A percentile compares a stretch with the other conserved stretches of the same genome.
Conservation (phyloP, 441 rosid genomes). For the Croton laevigatus region DNA sequence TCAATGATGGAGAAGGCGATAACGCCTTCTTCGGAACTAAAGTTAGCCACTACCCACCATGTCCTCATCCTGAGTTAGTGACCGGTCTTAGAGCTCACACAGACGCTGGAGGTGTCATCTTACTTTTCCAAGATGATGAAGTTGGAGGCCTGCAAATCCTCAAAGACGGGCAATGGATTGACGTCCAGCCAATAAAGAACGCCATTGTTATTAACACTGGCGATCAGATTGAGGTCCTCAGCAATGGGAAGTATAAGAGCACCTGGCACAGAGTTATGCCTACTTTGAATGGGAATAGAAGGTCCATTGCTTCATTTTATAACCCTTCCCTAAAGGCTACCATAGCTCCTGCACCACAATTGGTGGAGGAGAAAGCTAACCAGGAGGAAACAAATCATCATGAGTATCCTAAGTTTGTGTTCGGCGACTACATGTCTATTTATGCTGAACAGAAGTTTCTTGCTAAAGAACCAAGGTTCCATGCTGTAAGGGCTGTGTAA, state of each 20-base stretch:
- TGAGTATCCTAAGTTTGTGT: conserved; percentile 69
- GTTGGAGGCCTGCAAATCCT: conserved; percentile 81
- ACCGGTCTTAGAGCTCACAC: conserved; percentile 90
- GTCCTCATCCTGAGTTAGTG: conserved; percentile 67
- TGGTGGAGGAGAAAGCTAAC: conserved; percentile 27
- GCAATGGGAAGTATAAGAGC: conserved; percentile 87
- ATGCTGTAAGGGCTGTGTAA: conserved; percentile 57
- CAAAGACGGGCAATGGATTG: conserved; percentile 75
- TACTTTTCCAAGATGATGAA: conserved; percentile 77
- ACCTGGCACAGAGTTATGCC: conserved; percentile 73
- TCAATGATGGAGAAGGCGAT: conserved; percentile 50
- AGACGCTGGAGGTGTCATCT: conserved; percentile 86
- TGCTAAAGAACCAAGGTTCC: conserved; percentile 87
- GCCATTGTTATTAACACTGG: conserved; percentile 85
- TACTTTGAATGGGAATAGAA: conserved; percentile 49
- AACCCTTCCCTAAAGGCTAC: conserved; percentile 72
- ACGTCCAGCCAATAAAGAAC: conserved; percentile 73
- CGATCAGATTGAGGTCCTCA: conserved; percentile 87
- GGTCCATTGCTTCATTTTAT: conserved; percentile 86
- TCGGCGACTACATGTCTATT: conserved; percentile 84
- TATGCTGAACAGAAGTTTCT: conserved; percentile 82
- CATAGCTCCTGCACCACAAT: conserved; percentile 59
- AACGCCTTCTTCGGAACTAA: conserved; percentile 83
- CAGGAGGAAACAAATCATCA: conserved; percentile 28
- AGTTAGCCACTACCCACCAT: conserved; percentile 93